Evolutionary conservation across 306 rosid species (phyloP), one percentile per base, ranked within the genome.

Genomic region (Astragalus glycyphyllos): DNA sequence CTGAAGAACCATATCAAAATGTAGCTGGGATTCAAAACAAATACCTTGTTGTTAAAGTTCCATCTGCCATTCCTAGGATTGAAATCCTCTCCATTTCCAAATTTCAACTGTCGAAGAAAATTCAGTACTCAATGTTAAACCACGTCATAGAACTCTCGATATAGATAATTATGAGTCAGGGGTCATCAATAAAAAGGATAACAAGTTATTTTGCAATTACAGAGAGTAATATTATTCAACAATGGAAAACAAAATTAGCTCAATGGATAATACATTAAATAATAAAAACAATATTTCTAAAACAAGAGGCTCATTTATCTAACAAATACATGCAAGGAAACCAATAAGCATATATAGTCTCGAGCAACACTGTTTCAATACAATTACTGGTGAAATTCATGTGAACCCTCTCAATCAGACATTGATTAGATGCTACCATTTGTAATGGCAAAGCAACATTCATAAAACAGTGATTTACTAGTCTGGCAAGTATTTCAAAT

Each of bases 11-110:
- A 44, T 4, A 7, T 13, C 12, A 14, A 29, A 51, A 38, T 3
- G 3, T 14, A 49, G 1, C 13, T 5, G 23, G 4, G 4, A 47
- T 20, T 53, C n/a, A 11, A 14, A 55, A 40, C 7, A 23, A 41
- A 13, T 64, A 95, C 97, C 96, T 95, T 95, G 6, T 86, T 87
- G 46, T 95, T 95, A 20, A 95, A 91, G 12, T 95, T 91, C 99
- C 99, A 95, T 46, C 94, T 79, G 7, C 99, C 99, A 76, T 91
- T 91, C 20, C 91, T 82, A 0, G 99, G 97, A 58, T 77, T 86
- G 55, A 90, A 90, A 59, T 95, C 92, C 76, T 89, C 96, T 4
- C 92, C 96, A 11, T 89, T 88, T 37, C 97, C 96, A 41, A 88
- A 90, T 67, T 86, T 91, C 73, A 95, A 68, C 99, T 95, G 73